Conservation (phyloP, 495 filamentous ascomycete genomes). For the Penicillium steckii region DNA sequence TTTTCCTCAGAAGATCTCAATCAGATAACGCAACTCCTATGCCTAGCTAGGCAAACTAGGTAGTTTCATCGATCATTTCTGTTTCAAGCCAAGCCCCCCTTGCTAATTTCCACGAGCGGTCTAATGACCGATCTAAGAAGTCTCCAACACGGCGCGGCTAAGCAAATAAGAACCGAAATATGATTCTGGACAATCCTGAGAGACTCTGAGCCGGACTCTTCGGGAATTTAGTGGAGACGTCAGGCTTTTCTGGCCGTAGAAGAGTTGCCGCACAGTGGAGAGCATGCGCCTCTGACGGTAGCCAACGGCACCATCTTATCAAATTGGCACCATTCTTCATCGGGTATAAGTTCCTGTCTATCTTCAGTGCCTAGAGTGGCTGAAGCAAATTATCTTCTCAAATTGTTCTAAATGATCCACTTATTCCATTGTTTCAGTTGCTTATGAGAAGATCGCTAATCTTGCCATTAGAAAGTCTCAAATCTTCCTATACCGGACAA, state of each 20-base stretch:
- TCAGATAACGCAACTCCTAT: constrained; percentile 13
- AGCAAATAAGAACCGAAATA: constrained; percentile 5
- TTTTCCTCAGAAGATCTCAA: constrained; percentile 5
- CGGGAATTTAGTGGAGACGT: constrained; percentile 8
- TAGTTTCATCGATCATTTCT: not conserved
- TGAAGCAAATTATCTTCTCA: not conserved
- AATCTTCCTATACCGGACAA: constrained; percentile 2
- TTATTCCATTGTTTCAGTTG: not conserved
- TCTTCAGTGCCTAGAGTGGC: not conserved
- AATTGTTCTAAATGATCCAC: not conserved
- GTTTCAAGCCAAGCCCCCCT: constrained; percentile 1
- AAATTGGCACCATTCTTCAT: not conserved
- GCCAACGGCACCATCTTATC: not conserved
- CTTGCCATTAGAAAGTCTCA: constrained; percentile 1
- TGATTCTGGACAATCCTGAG: too few relatives aligned
- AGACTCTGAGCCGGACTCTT: too few relatives aligned
- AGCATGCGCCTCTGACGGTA: not conserved
- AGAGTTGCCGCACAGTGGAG: not conserved
- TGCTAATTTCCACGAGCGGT: not conserved
- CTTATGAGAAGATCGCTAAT: constrained; percentile 7
- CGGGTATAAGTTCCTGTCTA: not conserved
- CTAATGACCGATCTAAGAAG: not conserved
- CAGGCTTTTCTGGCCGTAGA: not conserved
- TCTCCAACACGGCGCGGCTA: not conserved
- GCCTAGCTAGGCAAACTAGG: too few relatives aligned